Evolutionary conservation across 805 yeast genomes (phyloP), one percentile per base, ranked within the genome.

Genomic region (Nakazawaea ernobii): DNA sequence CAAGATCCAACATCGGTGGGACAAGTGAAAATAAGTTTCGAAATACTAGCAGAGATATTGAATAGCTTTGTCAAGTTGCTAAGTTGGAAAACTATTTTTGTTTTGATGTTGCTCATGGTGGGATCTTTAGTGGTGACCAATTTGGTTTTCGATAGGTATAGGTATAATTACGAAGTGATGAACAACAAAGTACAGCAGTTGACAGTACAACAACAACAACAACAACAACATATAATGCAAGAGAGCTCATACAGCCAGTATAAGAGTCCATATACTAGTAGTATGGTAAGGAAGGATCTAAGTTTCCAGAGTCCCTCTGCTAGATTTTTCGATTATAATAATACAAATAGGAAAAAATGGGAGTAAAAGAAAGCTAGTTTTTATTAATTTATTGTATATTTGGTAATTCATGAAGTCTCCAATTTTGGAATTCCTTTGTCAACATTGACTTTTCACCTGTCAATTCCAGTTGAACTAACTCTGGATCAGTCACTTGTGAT

Each of bases 41-140:
- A 84, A 59, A 83, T 92, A 0, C 73, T 88, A 55, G 95, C 95
- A 1, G 92, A 85, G 52, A 85, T 87, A 7, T 68, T 89, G 39
- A 86, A 89, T 63, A 80, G 90, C 1, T 88, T 88, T 56, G 65
- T 86, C 20, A 77, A 74, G 49, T 84, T 87, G 2, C 82, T 88
- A 35, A 77, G 83, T 30, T 75, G 86, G 77, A 83, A 86, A 60
- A 70, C 90, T 3, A 71, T 86, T 59, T 52, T 77, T 4, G 71
- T 81, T 46, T 55, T 81, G 13, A 50, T 70, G 4, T 40, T 74
- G 1, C 54, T 77, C 17, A 60, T 76, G 3, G 66, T 79, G 36
- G 86, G 86, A 1, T 67, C 80, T 2, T 61, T 82, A 29, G 58
- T 75, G 8, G 65, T 74, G 7, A 74, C 82, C 1, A 81, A 80